Percentiles rank a stretch among this genome's conserved stretches.
Evolutionary conservation across 2,329 filamentous ascomycete genomes (phyloP).

Genomic region (Xylariaceae sp.): DNA sequence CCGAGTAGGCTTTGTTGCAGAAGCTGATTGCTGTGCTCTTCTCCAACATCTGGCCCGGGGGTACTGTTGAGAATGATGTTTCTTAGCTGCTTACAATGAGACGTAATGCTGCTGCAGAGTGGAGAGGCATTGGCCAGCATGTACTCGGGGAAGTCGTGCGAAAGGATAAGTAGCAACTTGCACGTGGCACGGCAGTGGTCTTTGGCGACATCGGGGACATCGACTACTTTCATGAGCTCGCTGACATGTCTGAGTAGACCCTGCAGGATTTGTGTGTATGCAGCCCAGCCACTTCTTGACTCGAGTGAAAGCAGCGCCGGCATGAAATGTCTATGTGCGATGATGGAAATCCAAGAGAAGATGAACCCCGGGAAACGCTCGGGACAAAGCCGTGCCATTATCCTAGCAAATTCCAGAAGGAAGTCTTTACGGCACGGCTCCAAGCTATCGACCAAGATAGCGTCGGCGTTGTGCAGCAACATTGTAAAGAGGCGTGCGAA

Average conservation of each 20-base stretch:
- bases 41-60: constrained; percentile 66
- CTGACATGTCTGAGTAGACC: constrained; percentile 70
- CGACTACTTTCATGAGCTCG: constrained; percentile 71
- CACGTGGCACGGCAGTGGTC: constrained; percentile 81
- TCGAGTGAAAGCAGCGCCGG: constrained; percentile 68
- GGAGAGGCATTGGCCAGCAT: constrained; percentile 80
- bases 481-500: constrained; percentile 88
- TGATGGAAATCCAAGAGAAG: constrained; percentile 77
- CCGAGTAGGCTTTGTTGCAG: constrained; percentile 28
- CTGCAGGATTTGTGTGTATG: constrained; percentile 69
- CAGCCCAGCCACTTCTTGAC: constrained; percentile 68
- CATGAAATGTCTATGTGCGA: constrained; percentile 82
- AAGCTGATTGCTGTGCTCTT: constrained; percentile 51
- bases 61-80: constrained; percentile 78
- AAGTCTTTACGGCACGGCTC: constrained; percentile 64
- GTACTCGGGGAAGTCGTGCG: constrained; percentile 95
- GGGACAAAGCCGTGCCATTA: constrained; percentile 71
- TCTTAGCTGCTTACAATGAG: constrained; percentile 79
- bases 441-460: constrained; percentile 52
- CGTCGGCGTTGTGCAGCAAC: constrained; percentile 70
- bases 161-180: constrained; percentile 77
- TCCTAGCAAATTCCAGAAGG: constrained; percentile 65
- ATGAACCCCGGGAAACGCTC: constrained; percentile 74
- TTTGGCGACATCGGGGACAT: constrained; percentile 65
- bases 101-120: constrained; percentile 76